Percentiles rank a stretch among this genome's conserved stretches.
These are phyloP conservation scores for Blastocystis sp. DNA, from an alignment of 352 stramenopile genomes.

Conservation along the genomic window DNA sequence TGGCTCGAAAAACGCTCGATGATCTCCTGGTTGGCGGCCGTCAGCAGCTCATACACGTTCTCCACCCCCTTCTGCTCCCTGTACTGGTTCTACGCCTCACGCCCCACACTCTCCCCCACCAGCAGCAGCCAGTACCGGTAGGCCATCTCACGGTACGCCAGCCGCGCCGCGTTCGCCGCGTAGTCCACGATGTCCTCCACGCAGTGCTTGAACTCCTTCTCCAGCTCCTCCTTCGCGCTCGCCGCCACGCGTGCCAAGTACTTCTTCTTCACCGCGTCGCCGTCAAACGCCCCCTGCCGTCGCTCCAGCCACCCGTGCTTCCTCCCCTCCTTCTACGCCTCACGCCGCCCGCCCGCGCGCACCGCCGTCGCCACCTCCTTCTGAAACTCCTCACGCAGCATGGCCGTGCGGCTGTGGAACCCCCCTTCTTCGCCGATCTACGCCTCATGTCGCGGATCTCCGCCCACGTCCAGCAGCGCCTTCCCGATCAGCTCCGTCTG, in stretches of 20 bases:
- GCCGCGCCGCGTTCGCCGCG: background rate
- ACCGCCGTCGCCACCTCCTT: background rate
- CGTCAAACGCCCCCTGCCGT: background rate
- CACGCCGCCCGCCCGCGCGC: no score
- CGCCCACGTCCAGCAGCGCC: constrained; percentile 29
- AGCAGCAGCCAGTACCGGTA: constrained; percentile 48
- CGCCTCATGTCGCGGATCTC: background rate
- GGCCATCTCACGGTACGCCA: constrained; percentile 31
- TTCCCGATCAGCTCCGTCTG: constrained; percentile 40
- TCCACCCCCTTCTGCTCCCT: background rate
- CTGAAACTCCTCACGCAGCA: constrained; percentile 10
- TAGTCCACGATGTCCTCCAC: constrained; percentile 44
- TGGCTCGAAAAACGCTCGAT: background rate
- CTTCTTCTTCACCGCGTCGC: constrained; percentile 31
- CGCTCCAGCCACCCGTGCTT: background rate
- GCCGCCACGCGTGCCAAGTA: background rate
- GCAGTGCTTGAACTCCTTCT: constrained; percentile 34
- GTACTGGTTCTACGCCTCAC: background rate
- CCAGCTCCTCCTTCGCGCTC: constrained; percentile 36
- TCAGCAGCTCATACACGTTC: constrained; percentile 10
- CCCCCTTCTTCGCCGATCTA: constrained; percentile 21
- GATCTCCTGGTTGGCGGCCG: constrained; percentile 22
- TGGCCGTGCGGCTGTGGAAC: constrained; percentile 14
- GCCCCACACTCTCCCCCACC: background rate
- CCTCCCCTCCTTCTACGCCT: background rate